Evolutionary conservation across 768 basidiomycete species (phyloP).

Genomic region (Amanita exitialis): DNA sequence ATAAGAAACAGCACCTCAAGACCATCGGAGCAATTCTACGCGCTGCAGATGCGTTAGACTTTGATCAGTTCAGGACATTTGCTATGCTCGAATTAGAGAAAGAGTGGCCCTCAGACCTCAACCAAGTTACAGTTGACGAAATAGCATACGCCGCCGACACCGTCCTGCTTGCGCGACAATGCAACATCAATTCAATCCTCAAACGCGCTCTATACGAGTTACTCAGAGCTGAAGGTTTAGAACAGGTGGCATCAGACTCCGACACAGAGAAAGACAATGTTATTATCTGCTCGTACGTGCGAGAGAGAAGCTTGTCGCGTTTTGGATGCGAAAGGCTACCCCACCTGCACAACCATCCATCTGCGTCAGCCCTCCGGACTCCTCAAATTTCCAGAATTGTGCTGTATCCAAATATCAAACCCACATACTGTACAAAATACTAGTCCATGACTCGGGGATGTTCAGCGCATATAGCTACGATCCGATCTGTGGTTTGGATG

Average conservation of each 20-base stretch:
- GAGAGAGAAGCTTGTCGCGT: not conserved
- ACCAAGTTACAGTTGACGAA: too few species aligned
- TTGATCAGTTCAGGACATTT: not conserved
- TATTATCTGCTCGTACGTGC: not conserved
- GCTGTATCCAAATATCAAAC: not conserved
- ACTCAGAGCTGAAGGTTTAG: not conserved
- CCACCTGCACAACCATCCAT: not conserved
- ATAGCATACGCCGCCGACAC: too few species aligned
- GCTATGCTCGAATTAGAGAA: not conserved
- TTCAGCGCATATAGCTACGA: not conserved
- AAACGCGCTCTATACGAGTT: not conserved
- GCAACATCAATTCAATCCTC: not conserved
- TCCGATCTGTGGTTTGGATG: not conserved
- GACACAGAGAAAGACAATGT: too few species aligned
- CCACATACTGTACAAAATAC: not conserved
- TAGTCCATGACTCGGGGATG: not conserved
- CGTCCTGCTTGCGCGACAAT: not conserved
- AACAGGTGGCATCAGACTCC: not conserved
- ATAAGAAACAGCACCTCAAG: not conserved
- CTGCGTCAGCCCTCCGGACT: not conserved
- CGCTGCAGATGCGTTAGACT: not conserved
- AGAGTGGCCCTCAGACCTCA: not conserved
- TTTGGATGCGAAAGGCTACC: not conserved
- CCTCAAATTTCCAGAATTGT: not conserved
- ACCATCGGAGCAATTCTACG: not conserved